Conservation (phyloP, 2,329 filamentous ascomycete genomes). For the Daldinia eschscholtzii region DNA sequence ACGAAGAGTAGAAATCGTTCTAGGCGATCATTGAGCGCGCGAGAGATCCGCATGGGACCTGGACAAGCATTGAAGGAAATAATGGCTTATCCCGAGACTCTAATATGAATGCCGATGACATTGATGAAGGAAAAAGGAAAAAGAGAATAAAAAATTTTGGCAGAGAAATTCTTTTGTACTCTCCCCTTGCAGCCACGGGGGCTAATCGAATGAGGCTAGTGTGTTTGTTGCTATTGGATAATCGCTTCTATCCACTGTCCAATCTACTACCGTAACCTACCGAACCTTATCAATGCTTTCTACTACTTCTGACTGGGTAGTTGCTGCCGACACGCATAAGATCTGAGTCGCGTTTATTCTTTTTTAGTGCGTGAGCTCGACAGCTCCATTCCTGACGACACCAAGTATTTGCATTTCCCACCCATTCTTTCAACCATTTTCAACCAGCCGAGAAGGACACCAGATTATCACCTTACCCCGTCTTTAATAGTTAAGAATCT, state of each 20-base stretch:
- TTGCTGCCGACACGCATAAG: conserved; percentile 31
- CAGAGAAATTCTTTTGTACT: conserved; percentile 47
- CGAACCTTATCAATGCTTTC: conserved; percentile 1
- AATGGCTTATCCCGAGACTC: conserved; percentile 95
- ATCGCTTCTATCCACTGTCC: neutral
- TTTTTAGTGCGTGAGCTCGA: conserved; percentile 20
- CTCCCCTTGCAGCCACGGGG: conserved; percentile 36
- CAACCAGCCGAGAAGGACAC: neutral
- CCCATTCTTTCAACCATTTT: conserved; percentile 6
- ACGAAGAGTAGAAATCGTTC: conserved; percentile 80
- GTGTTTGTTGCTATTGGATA: neutral
- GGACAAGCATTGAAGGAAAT: conserved; percentile 85
- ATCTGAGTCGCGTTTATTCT: conserved; percentile 33
- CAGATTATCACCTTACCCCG: neutral
- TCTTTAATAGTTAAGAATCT: conserved; percentile 4
- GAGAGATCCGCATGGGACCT: conserved; percentile 83
- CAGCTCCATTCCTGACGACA: conserved; percentile 36
- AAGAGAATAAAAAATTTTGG: conserved; percentile 50
- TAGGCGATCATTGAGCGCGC: conserved; percentile 99
- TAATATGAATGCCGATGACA: conserved; percentile 94
- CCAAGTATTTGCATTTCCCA: conserved; percentile 11
- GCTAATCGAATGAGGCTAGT: conserved; percentile 23
- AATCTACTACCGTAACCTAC: conserved; percentile 5
- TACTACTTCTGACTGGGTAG: conserved; percentile 7
- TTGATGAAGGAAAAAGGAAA: conserved; percentile 69